Base-by-base conservation (phyloP, 176 grass and related monocot species). In the Aegilops bicornis region DNA sequence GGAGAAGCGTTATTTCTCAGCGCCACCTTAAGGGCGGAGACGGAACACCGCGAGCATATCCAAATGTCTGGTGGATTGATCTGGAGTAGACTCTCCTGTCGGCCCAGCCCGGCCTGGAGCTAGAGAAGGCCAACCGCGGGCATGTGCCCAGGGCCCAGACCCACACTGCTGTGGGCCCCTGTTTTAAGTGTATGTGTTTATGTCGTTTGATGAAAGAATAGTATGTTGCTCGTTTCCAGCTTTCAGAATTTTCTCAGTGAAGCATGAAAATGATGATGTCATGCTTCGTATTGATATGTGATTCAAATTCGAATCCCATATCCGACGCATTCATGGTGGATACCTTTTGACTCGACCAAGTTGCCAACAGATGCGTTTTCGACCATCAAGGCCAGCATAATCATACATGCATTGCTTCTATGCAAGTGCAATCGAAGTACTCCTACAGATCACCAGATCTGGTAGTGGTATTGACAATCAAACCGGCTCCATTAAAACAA, bases 271-370 rank as follows among this genome's bases (percentile, higher is more conserved):
- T 50, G 72, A 48, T 27, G 72, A 30, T 48, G 24, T 10, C 42
- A 74, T 2, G 4, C 37, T 1, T 11, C 37, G 2, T 30, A 45
- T 15, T 0, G 1, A 8, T 32, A 47, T 23, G 56, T 7, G 11
- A 23, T 76, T 47, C 71, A 65, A 35, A 35, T 84, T 47, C 10
- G 23, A 85, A 52, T 3, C 40, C 32, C 59, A 76, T 76, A 1
- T 70, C 10, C 20, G 30, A 70, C 63, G 37, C 70, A 54, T 45
- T 60, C 37, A 78, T 63, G 62, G 39, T 61, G n/a, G 71, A 40
- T 78, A 19, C 60, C 27, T 16, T 67, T 88, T 85, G 69, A 88
- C 89, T 24, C 24, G 5, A 64, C 27, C 72, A 56, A 88, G 78
- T 85, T 70, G 40, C 40, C 23, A 48, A 56, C 77, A 77, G 77